Evolutionary conservation across 768 basidiomycete genomes (phyloP).

Genomic region (Aureoboletus auriporus): DNA sequence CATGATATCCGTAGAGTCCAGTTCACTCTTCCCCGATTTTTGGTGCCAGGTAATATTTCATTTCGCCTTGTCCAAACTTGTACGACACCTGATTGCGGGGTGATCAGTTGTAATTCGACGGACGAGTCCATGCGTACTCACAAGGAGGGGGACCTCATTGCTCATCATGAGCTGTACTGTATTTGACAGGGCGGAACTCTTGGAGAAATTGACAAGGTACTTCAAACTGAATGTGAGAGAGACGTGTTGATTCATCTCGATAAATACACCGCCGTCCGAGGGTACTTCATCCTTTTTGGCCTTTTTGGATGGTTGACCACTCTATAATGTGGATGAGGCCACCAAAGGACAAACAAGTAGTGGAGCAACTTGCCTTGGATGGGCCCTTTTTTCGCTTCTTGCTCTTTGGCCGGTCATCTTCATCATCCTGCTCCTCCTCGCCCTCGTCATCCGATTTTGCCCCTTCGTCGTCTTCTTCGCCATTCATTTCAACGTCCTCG

Average conservation of each 20-base stretch:
- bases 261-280: slow-evolving; percentile 54
- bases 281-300: slow-evolving; percentile 60
- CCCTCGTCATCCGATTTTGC: slow-evolving; percentile 44
- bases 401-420: slow-evolving; percentile 46
- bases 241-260: slow-evolving; percentile 90
- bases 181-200: slow-evolving; percentile 70
- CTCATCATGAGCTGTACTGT: slow-evolving; percentile 85
- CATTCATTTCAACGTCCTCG: slow-evolving; percentile 44
- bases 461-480: slow-evolving; percentile 43
- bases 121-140: slow-evolving; percentile 33
- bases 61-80: slow-evolving; percentile 82
- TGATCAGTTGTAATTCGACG: background rate
- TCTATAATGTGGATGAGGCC: slow-evolving; percentile 7
- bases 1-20: slow-evolving; percentile 6
- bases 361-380: slow-evolving; percentile 40
- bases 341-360: background rate
- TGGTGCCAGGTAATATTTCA: slow-evolving; percentile 94
- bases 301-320: slow-evolving; percentile 48
- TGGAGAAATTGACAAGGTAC: slow-evolving; percentile 95
- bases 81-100: slow-evolving; percentile 64
- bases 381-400: slow-evolving; percentile 69
- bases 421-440: slow-evolving; percentile 46
- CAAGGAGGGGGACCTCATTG: slow-evolving; percentile 87
- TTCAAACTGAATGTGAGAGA: slow-evolving; percentile 93
- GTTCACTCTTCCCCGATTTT: slow-evolving; percentile 85